Percentiles rank a stretch among this genome's conserved stretches.
These are phyloP conservation scores for Brettanomyces bruxellensis DNA, from an alignment of 805 yeast species.

Conservation along the genomic window DNA sequence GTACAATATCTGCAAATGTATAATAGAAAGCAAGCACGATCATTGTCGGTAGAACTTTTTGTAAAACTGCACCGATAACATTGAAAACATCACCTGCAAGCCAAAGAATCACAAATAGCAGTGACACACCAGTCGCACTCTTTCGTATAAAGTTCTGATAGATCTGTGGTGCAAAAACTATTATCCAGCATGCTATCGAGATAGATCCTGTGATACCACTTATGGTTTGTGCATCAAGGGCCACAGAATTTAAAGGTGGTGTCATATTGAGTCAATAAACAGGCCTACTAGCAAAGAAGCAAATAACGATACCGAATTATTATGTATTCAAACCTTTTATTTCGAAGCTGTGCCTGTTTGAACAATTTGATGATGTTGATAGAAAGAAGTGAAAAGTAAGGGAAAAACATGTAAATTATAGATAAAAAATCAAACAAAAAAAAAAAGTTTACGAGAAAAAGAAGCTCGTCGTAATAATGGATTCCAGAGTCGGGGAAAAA, in stretches of 20 bases:
- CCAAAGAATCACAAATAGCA: slow-evolving; percentile 85
- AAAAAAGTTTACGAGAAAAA: no score
- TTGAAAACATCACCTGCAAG: slow-evolving; percentile 90
- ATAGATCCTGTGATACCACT: slow-evolving; percentile 80
- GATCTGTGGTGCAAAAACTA: slow-evolving; percentile 94
- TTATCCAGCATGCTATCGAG: slow-evolving; percentile 95
- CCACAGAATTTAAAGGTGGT: slow-evolving; percentile 60
- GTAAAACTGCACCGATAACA: slow-evolving; percentile 82
- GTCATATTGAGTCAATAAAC: slow-evolving; percentile 27
- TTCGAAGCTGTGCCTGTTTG: no score
- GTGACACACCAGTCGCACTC: slow-evolving; percentile 83
- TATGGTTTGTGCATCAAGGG: slow-evolving; percentile 58
- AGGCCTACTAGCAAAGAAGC: no score
- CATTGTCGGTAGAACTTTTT: slow-evolving; percentile 92
- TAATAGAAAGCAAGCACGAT: slow-evolving; percentile 85
- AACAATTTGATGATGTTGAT: no score
- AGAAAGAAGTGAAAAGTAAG: no score
- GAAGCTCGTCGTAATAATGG: no score
- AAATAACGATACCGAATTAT: no score
- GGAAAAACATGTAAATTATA: no score
- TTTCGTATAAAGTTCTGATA: slow-evolving; percentile 83
- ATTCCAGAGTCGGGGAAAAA: no score
- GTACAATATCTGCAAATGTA: slow-evolving; percentile 80
- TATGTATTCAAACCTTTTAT: no score
- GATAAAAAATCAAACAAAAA: no score